Percentiles rank a stretch among this genome's conserved stretches.
Evolutionary conservation across 805 yeast genomes (phyloP).

Genomic region (Pichia ethanolica): DNA sequence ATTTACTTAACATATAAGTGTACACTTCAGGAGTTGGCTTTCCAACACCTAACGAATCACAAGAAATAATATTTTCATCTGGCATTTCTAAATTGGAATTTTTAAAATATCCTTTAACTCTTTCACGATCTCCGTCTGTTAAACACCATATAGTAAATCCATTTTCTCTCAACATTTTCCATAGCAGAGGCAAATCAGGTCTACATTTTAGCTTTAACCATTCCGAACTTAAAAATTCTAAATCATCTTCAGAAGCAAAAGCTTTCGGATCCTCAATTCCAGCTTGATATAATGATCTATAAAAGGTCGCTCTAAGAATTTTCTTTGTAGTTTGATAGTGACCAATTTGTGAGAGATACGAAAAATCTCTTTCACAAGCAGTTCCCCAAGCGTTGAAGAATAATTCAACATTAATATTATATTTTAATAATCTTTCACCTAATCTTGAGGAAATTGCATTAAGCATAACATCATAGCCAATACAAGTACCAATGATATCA

Average conservation of each 20-base stretch:
- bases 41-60: conserved; percentile 24
- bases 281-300: conserved; percentile 20
- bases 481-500: conserved; percentile 25
- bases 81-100: conserved; percentile 23
- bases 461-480: conserved; percentile 20
- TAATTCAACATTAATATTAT: conserved; percentile 14
- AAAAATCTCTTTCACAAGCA: conserved; percentile 73
- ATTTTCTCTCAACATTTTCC: conserved; percentile 20
- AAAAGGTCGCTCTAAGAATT: conserved; percentile 21
- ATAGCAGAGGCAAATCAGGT: conserved; percentile 22
- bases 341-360: conserved; percentile 21
- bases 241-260: conserved; percentile 23
- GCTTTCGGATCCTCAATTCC: conserved; percentile 22
- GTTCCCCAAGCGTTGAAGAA: conserved; percentile 11
- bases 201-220: conserved; percentile 23
- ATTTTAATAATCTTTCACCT: conserved; percentile 17
- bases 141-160: conserved; percentile 28
- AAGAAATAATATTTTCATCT: conserved; percentile 22
- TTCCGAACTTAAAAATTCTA: conserved; percentile 17
- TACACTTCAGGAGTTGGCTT: conserved; percentile 25
- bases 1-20: conserved; percentile 18
- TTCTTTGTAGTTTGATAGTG: conserved; percentile 20
- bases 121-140: conserved; percentile 22
- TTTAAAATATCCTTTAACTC: conserved; percentile 23
- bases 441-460: conserved; percentile 17